Evolutionary conservation across 768 basidiomycete species (phyloP), one percentile per base, ranked within the genome.

Genomic region (Suillus fuscotomentosus): DNA sequence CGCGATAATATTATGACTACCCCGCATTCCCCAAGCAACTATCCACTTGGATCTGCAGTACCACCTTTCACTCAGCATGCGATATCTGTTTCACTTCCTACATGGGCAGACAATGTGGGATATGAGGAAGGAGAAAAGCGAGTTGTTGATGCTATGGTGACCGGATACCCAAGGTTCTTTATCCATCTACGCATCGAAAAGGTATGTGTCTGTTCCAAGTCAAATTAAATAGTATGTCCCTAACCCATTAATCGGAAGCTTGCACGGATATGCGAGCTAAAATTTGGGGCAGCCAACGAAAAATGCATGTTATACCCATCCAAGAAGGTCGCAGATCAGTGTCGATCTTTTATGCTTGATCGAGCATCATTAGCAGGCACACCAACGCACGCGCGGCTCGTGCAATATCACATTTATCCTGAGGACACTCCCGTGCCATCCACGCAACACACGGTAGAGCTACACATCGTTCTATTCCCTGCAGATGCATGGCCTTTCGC

Each of bases 161-260:
- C 88, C 4, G 97, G 96, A 5, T 99, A 99, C 72, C 97, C 97
- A 0, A 81, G 97, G 60, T 99, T 99, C 78, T 97, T 97, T 77
- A 91, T 98, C 61, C 92, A 97, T 75, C 78, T 86, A 36, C 89
- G 83, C 66, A 94, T 97, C 48, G 84, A 86, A 71, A 92, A 93
- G 82, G 97, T 95, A 71, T 67, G 84, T 76, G 13, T 27, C 22
- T 56, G n/a, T 13, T 61, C 54, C 53, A 22, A 31, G 11, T 10
- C 24, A 60, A 8, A 11, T 22, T 2, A 14, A 42, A 15, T 31
- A 50, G 7, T 60, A 7, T 3, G 60, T 61, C 8, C 5, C 54
- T 31, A 63, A 50, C 20, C 8, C 31, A 53, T 54, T 48, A 61
- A 39, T 14, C 60, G 20, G 47, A 74, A 98, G 95, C 90, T 98